Evolutionary conservation across 1,284 basidiomycete species (phyloP).

Genomic region (Cutaneotrichosporon sp.): DNA sequence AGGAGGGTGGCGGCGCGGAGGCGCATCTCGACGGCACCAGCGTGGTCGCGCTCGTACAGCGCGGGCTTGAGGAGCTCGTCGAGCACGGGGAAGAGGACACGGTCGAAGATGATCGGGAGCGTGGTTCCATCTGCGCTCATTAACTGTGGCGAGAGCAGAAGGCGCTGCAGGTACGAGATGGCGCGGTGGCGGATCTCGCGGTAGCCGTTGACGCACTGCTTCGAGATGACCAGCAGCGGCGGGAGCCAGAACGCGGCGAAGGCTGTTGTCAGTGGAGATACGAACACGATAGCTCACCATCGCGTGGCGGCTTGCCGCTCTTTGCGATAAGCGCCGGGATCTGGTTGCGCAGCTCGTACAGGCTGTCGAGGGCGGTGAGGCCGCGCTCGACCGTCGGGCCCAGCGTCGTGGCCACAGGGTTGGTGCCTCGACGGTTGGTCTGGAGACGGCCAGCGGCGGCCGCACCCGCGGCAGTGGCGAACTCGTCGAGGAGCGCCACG

Average conservation of each 20-base stretch:
- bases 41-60: slow-evolving; percentile 73
- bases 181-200: slow-evolving; percentile 82
- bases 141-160: slow-evolving; percentile 76
- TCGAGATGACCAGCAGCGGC: slow-evolving; percentile 70
- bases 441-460: slow-evolving; percentile 61
- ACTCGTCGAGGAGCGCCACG: slow-evolving; percentile 80
- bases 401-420: slow-evolving; percentile 38
- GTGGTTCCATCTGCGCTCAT: slow-evolving; percentile 61
- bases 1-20: slow-evolving; percentile 80
- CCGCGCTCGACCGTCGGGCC: slow-evolving; percentile 77
- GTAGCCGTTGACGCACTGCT: slow-evolving; percentile 81
- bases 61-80: slow-evolving; percentile 89
- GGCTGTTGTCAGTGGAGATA: slow-evolving; percentile 47
- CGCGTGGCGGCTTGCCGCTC: slow-evolving; percentile 39
- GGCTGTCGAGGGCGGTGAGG: slow-evolving; percentile 73
- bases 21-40: slow-evolving; percentile 85
- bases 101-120: slow-evolving; percentile 80
- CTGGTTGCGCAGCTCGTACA: slow-evolving; percentile 69
- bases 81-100: slow-evolving; percentile 85
- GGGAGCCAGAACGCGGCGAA: slow-evolving; percentile 83
- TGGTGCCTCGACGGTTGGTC: slow-evolving; percentile 35
- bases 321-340: slow-evolving; percentile 61
- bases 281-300: slow-evolving; percentile 31
- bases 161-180: slow-evolving; percentile 79
- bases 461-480: slow-evolving; percentile 69